Evolutionary conservation across 2,329 filamentous ascomycete genomes (phyloP).

Genomic region (Microdochium bolleyi): DNA sequence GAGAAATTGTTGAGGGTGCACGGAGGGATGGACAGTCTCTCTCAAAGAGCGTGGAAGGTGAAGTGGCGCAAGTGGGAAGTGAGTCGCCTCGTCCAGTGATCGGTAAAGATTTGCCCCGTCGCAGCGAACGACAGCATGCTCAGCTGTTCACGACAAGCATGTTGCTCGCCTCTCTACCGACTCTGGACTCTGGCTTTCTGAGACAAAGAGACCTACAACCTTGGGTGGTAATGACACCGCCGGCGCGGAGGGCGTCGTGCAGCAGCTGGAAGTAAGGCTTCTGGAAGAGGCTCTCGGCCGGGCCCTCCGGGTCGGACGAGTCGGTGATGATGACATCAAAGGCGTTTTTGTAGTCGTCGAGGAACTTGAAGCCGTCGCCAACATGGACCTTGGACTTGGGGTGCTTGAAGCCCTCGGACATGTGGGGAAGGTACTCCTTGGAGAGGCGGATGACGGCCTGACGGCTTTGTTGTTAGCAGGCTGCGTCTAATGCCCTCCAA

Average conservation of each 20-base stretch:
- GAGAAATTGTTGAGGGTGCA: not conserved
- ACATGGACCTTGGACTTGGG: slow-evolving; percentile 89
- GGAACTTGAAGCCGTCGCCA: slow-evolving; percentile 98
- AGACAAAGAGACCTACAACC: slow-evolving; percentile 88
- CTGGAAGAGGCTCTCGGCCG: slow-evolving; percentile 93
- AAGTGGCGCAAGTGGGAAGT: not conserved
- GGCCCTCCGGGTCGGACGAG: slow-evolving; percentile 93
- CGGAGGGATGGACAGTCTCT: slow-evolving; percentile 1
- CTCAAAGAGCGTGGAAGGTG: no score
- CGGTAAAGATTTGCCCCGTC: slow-evolving; percentile 5
- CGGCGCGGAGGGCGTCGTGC: slow-evolving; percentile 79
- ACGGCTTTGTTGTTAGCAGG: not conserved
- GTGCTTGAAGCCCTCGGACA: slow-evolving; percentile 90
- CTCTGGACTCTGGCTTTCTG: slow-evolving; percentile 27
- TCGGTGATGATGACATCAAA: slow-evolving; percentile 99
- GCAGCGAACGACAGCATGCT: slow-evolving; percentile 6
- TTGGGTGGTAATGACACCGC: slow-evolving; percentile 99
- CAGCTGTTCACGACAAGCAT: not conserved
- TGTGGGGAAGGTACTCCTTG: slow-evolving; percentile 93
- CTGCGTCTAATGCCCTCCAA: no score
- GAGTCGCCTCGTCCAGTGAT: not conserved
- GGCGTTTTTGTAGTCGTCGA: slow-evolving; percentile 90
- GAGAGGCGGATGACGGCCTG: slow-evolving; percentile 93
- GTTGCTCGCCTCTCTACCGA: slow-evolving; percentile 2
- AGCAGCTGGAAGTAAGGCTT: slow-evolving; percentile 98